These are phyloP conservation scores for Raphidocelis subcapitata DNA, from an alignment of 139 green algal species.

Conservation along the genomic window DNA sequence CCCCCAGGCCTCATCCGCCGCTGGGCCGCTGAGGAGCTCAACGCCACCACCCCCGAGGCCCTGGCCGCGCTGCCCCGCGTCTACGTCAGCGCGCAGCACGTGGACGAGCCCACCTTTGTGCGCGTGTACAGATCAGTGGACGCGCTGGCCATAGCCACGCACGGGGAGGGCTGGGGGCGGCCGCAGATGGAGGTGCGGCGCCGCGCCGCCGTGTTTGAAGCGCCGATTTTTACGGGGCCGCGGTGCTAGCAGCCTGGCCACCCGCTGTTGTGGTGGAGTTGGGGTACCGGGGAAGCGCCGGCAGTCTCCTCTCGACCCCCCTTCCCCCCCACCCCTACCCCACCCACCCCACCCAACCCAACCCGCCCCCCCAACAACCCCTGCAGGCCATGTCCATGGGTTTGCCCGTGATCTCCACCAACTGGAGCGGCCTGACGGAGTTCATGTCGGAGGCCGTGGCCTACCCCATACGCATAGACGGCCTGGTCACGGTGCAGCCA, in stretches of 20 bases:
- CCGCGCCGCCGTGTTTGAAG: too few species aligned
- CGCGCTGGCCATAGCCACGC: constrained; percentile 69
- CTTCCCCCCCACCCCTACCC: too few species aligned
- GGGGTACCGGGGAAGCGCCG: too few species aligned
- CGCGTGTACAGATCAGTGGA: constrained; percentile 21
- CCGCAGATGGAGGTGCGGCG: constrained; percentile 53
- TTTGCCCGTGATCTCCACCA: constrained; percentile 25
- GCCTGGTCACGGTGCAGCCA: neutral
- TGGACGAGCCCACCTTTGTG: constrained; percentile 15
- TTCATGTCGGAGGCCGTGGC: constrained; percentile 18
- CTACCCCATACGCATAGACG: constrained; percentile 20
- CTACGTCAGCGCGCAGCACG: constrained; percentile 10
- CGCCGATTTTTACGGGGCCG: too few species aligned
- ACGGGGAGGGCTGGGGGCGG: constrained; percentile 67
- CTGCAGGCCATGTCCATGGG: constrained; percentile 21
- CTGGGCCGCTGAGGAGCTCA: neutral
- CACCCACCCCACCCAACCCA: too few species aligned
- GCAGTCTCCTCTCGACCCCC: too few species aligned
- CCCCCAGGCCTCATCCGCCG: neutral
- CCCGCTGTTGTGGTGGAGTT: too few species aligned
- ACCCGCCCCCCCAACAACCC: too few species aligned
- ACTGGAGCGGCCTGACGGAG: constrained; percentile 24
- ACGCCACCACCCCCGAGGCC: neutral
- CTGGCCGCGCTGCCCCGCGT: constrained; percentile 22
- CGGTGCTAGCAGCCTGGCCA: too few species aligned